Evolutionary conservation across 108 stramenopile species (phyloP).

Genomic region (Pseudonitzschia multiseries): DNA sequence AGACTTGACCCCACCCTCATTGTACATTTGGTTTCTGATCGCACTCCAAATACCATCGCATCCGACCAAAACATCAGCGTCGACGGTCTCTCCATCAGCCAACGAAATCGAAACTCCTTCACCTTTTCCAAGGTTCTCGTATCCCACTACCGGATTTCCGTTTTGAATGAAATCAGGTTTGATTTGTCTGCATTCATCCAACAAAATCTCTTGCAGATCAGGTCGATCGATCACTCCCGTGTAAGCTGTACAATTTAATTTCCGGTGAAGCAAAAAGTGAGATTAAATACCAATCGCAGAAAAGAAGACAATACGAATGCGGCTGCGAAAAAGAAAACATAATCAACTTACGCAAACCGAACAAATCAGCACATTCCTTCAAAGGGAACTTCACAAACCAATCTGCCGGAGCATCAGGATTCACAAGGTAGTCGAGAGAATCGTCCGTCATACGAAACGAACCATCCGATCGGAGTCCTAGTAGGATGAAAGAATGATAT

Average conservation of each 20-base stretch:
- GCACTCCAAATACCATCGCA: constrained; percentile 96
- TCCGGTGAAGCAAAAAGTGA: constrained; percentile 72
- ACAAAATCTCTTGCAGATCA: constrained; percentile 94
- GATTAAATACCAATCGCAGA: neutral
- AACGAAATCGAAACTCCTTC: constrained; percentile 85
- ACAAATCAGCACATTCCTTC: constrained; percentile 62
- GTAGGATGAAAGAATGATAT: neutral
- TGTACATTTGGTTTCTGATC: constrained; percentile 94
- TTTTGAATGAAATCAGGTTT: constrained; percentile 83
- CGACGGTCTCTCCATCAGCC: constrained; percentile 68
- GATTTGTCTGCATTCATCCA: constrained; percentile 89
- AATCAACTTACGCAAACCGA: constrained; percentile 38
- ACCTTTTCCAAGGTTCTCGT: constrained; percentile 68
- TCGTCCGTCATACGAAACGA: constrained; percentile 87
- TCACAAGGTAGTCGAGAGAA: constrained; percentile 74
- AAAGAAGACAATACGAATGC: too few species aligned
- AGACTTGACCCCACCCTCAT: constrained; percentile 80
- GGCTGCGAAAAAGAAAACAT: neutral
- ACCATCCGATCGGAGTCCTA: constrained; percentile 77
- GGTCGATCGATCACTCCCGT: constrained; percentile 97
- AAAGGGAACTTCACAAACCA: constrained; percentile 98
- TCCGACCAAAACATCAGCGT: constrained; percentile 91
- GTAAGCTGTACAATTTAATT: constrained; percentile 64
- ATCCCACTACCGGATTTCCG: constrained; percentile 77
- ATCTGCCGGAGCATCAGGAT: constrained; percentile 84